These are phyloP conservation scores for Penicillium sp. DNA, from an alignment of 2,329 filamentous ascomycete genomes.

Conservation along the genomic window DNA sequence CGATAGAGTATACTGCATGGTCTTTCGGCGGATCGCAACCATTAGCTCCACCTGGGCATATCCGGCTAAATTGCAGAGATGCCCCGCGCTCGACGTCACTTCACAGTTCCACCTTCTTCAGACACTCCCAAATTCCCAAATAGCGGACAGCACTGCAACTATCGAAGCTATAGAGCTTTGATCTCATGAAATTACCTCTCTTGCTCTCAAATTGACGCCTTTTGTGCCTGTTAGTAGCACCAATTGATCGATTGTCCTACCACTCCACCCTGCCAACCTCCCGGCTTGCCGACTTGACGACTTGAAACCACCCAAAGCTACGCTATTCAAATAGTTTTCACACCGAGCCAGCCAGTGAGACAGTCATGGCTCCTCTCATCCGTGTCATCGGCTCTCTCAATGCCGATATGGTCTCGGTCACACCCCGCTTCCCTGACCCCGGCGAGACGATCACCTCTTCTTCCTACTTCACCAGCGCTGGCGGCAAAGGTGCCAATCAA, in stretches of 20 bases:
- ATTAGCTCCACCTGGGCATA: not conserved
- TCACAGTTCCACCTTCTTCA: not conserved
- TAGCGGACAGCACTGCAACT: not conserved
- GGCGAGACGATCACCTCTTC: slow-evolving; percentile 86
- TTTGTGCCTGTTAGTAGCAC: too few relatives aligned
- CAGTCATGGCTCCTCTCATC: slow-evolving; percentile 59
- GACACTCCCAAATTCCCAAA: not conserved
- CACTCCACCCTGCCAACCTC: not conserved
- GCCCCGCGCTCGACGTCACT: slow-evolving; percentile 5
- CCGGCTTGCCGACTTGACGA: not conserved
- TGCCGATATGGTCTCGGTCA: slow-evolving; percentile 88
- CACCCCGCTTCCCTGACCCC: slow-evolving; percentile 77
- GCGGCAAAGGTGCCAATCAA: slow-evolving; percentile 96
- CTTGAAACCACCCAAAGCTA: not conserved
- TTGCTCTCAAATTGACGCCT: not conserved
- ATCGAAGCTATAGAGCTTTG: not conserved
- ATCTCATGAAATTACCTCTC: not conserved
- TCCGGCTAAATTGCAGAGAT: slow-evolving; percentile 1
- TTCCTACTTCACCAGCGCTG: slow-evolving; percentile 78
- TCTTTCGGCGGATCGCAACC: too few relatives aligned
- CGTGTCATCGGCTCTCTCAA: slow-evolving; percentile 92
- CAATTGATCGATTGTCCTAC: not conserved
- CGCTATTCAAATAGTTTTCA: not conserved
- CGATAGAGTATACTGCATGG: too few relatives aligned
- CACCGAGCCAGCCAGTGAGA: too few relatives aligned